Conservation (phyloP, 805 yeast genomes). For the Schwanniomyces vanrijiae region DNA sequence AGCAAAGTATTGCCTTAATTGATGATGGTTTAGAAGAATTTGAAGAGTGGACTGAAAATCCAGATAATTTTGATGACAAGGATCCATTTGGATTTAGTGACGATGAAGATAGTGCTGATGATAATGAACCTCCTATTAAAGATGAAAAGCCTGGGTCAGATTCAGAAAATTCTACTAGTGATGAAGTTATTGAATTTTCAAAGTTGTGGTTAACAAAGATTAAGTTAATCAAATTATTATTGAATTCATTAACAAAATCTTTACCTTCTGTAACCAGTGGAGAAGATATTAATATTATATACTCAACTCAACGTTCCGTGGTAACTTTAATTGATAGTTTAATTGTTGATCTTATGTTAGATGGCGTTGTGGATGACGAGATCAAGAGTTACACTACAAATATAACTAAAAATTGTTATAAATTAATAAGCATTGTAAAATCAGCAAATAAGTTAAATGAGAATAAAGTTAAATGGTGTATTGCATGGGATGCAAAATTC, state of each 20-base stretch:
- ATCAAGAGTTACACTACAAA: slow-evolving; percentile 20
- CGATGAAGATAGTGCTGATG: slow-evolving; percentile 28
- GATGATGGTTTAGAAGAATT: slow-evolving; percentile 68
- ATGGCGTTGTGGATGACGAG: slow-evolving; percentile 40
- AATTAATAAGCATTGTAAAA: slow-evolving; percentile 39
- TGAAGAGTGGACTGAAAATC: slow-evolving; percentile 68
- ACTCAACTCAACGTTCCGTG: slow-evolving; percentile 40
- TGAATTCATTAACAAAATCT: slow-evolving; percentile 60
- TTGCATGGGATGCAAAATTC: slow-evolving; percentile 52
- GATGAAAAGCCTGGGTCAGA: slow-evolving; percentile 15
- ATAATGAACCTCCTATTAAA: slow-evolving; percentile 7
- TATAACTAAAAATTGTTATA: slow-evolving; percentile 25
- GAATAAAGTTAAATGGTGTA: slow-evolving; percentile 58
- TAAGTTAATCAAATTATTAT: slow-evolving; percentile 55
- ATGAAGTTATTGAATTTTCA: slow-evolving; percentile 40
- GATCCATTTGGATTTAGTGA: slow-evolving; percentile 52
- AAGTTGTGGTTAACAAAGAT: slow-evolving; percentile 52
- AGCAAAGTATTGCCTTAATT: slow-evolving; percentile 44
- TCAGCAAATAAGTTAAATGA: slow-evolving; percentile 49
- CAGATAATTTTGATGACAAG: slow-evolving; percentile 41
- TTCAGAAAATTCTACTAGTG: slow-evolving; percentile 21
- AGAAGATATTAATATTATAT: slow-evolving; percentile 46
- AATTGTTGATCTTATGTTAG: slow-evolving; percentile 56
- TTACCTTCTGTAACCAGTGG: slow-evolving; percentile 48
- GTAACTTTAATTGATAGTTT: slow-evolving; percentile 56